phyloP scores from a whole-genome alignment of 352 stramenopile genomes.

The Globisporangium mamillatum region DNA sequence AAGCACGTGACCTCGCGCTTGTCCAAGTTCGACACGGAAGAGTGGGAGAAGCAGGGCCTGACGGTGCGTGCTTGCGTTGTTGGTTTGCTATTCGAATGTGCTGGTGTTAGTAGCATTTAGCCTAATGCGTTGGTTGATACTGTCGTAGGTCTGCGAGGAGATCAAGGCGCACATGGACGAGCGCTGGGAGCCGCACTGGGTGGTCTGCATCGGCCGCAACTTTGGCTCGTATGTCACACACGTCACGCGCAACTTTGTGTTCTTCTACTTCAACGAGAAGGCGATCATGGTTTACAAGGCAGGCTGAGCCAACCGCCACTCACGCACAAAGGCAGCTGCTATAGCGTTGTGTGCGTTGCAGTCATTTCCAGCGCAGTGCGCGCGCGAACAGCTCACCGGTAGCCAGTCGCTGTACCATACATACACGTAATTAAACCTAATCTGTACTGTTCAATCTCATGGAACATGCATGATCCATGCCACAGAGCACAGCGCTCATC shows the following conservation, averaged over 20 bases:
- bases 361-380: background rate
- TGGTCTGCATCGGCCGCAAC: slow-evolving; percentile 88
- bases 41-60: slow-evolving; percentile 82
- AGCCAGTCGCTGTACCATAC: too few species aligned
- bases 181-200: slow-evolving; percentile 78
- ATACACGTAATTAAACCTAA: too few species aligned
- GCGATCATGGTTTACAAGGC: slow-evolving; percentile 86
- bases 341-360: background rate
- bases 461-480: too few species aligned
- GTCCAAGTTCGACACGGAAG: slow-evolving; percentile 70
- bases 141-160: slow-evolving; percentile 66
- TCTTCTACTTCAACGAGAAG: slow-evolving; percentile 91
- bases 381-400: too few species aligned
- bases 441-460: too few species aligned
- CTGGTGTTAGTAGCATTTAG: background rate
- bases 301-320: slow-evolving; percentile 32
- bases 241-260: slow-evolving; percentile 91
- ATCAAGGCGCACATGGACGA: slow-evolving; percentile 78
- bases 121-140: background rate
- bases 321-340: background rate
- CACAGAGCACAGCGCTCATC: too few species aligned
- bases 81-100: background rate
- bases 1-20: slow-evolving; percentile 67
- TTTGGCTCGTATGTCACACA: slow-evolving; percentile 94
- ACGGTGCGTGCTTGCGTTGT: slow-evolving; percentile 26